These are phyloP conservation scores for Oidiodendron maius DNA, from an alignment of 495 filamentous ascomycete species.

Conservation along the genomic window DNA sequence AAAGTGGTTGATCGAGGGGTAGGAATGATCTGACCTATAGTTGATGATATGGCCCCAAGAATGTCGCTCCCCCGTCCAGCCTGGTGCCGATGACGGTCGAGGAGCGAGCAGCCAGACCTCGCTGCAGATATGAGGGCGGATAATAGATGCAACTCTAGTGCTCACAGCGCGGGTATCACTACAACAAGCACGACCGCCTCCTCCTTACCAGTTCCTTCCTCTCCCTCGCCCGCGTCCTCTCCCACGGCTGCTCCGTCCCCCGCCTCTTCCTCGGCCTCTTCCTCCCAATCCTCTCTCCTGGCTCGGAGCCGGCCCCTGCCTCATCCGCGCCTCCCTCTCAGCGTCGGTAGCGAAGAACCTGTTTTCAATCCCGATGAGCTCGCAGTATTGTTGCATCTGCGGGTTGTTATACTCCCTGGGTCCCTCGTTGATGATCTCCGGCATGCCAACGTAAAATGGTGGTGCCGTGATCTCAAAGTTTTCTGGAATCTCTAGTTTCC, in stretches of 20 bases:
- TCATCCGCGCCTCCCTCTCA: conserved; percentile 52
- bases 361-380: conserved; percentile 70
- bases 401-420: conserved; percentile 76
- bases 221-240: conserved; percentile 25
- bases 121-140: too few species aligned
- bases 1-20: too few species aligned
- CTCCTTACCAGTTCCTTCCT: conserved; percentile 24
- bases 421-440: conserved; percentile 31
- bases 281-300: conserved; percentile 26
- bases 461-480: conserved; percentile 78
- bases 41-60: too few species aligned
- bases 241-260: conserved; percentile 21
- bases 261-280: conserved; percentile 26
- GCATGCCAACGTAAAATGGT: conserved; percentile 44
- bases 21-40: too few species aligned
- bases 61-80: too few species aligned
- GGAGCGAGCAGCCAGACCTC: too few species aligned
- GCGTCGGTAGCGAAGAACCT: conserved; percentile 66
- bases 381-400: conserved; percentile 75
- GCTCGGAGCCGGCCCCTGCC: conserved; percentile 27
- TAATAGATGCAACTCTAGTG: too few species aligned
- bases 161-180: conserved; percentile 19
- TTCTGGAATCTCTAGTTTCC: conserved; percentile 59
- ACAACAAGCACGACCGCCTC: background rate
- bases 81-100: too few species aligned